Evolutionary conservation across 176 grass and related monocot species (phyloP).

Genomic region (Ensete ventricosum): DNA sequence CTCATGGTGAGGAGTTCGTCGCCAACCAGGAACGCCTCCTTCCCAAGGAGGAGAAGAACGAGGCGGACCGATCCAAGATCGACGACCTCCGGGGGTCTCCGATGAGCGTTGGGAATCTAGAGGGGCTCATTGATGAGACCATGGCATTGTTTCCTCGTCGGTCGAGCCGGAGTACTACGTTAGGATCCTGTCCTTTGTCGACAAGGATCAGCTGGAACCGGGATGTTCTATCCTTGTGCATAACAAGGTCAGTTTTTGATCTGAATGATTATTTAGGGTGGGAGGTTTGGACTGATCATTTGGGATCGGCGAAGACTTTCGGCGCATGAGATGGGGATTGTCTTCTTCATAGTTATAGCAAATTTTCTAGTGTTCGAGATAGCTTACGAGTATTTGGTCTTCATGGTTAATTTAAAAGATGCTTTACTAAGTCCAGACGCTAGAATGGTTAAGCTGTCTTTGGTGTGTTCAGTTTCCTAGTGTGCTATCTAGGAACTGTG

Average conservation of each 20-base stretch:
- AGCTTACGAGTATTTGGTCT: too few species aligned
- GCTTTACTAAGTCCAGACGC: too few species aligned
- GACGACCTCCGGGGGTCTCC: slow-evolving; percentile 10
- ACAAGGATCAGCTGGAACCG: slow-evolving; percentile 15
- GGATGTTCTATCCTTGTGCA: slow-evolving; percentile 14
- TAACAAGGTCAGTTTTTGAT: slow-evolving; percentile 1
- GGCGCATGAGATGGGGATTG: neutral
- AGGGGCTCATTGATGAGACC: slow-evolving; percentile 13
- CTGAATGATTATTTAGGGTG: neutral
- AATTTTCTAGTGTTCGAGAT: too few species aligned
- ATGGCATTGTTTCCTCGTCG: slow-evolving; percentile 12
- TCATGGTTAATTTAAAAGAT: too few species aligned
- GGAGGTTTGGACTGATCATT: neutral
- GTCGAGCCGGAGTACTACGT: slow-evolving; percentile 15
- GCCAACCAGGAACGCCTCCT: slow-evolving; percentile 12
- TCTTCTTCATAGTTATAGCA: neutral
- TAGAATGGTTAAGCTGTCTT: too few species aligned
- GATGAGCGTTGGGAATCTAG: slow-evolving; percentile 13
- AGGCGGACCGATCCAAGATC: slow-evolving; percentile 16
- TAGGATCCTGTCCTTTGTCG: slow-evolving; percentile 13
- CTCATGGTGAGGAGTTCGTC: slow-evolving; percentile 18
- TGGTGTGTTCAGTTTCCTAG: too few species aligned
- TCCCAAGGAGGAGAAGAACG: slow-evolving; percentile 19
- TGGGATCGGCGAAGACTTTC: neutral
- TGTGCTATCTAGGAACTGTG: too few species aligned